Conservation (phyloP, 257 asterid species). For the Solanum rostratum region DNA sequence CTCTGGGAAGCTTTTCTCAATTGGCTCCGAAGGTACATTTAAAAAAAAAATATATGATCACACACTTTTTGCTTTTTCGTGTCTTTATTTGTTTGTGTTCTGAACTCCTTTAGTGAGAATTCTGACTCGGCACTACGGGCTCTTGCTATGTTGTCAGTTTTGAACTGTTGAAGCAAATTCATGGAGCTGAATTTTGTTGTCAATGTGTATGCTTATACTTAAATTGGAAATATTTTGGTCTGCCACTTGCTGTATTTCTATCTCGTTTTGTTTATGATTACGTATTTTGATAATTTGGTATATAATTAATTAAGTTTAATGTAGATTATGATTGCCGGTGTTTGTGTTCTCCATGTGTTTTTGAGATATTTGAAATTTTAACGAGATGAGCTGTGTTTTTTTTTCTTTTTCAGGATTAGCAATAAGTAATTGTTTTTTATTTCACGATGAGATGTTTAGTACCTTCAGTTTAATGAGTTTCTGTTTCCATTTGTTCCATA, state of each 20-base stretch:
- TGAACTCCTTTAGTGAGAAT: not conserved
- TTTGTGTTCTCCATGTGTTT: not conserved
- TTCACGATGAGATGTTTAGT: not conserved
- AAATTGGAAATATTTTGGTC: not conserved
- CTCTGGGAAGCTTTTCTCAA: constrained; percentile 95
- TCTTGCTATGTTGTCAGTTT: not conserved
- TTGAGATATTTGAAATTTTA: not conserved
- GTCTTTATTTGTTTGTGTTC: not conserved
- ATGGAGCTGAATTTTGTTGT: not conserved
- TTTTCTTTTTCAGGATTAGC: not conserved
- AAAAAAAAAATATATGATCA: not conserved
- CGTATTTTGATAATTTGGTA: not conserved
- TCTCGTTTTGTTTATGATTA: not conserved
- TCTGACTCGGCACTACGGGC: not conserved
- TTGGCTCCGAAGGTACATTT: constrained; percentile 76
- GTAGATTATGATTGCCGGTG: not conserved
- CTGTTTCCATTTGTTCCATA: not conserved
- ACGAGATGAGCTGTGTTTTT: not conserved
- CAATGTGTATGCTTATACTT: not conserved
- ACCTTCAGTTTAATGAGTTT: not conserved
- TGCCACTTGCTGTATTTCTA: not conserved
- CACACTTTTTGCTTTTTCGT: not conserved
- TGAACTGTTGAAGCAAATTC: not conserved
- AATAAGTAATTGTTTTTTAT: not conserved
- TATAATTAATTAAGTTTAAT: not conserved